These are phyloP conservation scores for Aspergillus floridensis DNA, from an alignment of 2,329 filamentous ascomycete species.

Conservation along the genomic window DNA sequence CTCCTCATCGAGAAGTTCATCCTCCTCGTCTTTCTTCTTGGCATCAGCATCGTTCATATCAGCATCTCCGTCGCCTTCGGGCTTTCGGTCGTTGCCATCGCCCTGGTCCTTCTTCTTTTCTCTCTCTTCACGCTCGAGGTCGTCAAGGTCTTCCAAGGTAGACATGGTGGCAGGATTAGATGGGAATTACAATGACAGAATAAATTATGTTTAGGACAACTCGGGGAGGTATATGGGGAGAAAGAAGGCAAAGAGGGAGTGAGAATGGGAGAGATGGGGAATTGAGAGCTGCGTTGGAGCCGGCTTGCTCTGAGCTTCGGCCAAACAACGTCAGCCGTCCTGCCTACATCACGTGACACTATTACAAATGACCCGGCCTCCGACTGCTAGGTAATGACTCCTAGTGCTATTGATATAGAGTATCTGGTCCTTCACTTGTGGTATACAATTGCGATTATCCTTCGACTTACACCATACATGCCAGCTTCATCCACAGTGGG, in stretches of 20 bases:
- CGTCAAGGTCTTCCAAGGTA: slow-evolving; percentile 87
- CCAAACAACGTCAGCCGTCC: slow-evolving; percentile 37
- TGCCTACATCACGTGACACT: slow-evolving; percentile 30
- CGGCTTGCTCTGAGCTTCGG: slow-evolving; percentile 29
- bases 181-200: neutral
- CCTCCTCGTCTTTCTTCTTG: slow-evolving; percentile 63
- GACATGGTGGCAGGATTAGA: slow-evolving; percentile 60
- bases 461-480: no score
- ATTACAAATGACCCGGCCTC: slow-evolving; percentile 15
- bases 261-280: slow-evolving; percentile 10
- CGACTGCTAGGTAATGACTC: neutral
- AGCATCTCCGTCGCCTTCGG: slow-evolving; percentile 66
- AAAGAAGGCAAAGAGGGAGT: neutral
- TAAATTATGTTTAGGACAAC: neutral
- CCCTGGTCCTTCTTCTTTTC: slow-evolving; percentile 64
- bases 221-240: neutral
- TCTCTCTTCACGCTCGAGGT: slow-evolving; percentile 76
- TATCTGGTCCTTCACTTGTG: no score
- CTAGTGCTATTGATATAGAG: no score
- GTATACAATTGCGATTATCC: no score
- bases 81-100: slow-evolving; percentile 56
- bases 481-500: no score
- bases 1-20: slow-evolving; percentile 86
- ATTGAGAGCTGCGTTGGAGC: slow-evolving; percentile 14
- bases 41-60: slow-evolving; percentile 90